These are phyloP conservation scores for Phytophthora boehmeriae DNA, from an alignment of 352 stramenopile genomes.

Conservation along the genomic window DNA sequence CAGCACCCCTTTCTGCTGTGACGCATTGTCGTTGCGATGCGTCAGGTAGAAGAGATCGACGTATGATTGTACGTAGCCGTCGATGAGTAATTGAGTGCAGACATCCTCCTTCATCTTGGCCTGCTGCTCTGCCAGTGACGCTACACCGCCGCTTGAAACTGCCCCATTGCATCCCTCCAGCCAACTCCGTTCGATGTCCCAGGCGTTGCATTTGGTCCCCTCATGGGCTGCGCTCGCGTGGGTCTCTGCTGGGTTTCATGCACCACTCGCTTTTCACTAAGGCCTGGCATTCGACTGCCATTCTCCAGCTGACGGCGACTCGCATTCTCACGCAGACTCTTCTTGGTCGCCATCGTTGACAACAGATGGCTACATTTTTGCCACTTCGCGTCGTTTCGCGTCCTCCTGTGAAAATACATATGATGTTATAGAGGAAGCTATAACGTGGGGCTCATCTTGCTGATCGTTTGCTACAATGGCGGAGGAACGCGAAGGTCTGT, in stretches of 20 bases:
- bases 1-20: slow-evolving; percentile 9
- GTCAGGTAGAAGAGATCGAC: slow-evolving; percentile 96
- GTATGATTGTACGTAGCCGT: slow-evolving; percentile 92
- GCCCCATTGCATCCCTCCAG: slow-evolving; percentile 14
- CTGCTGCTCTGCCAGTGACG: slow-evolving; percentile 42
- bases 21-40: slow-evolving; percentile 65
- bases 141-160: slow-evolving; percentile 10
- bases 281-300: slow-evolving; percentile 5
- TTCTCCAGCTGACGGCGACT: slow-evolving; percentile 13
- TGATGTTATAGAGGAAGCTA: slow-evolving; percentile 12
- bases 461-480: slow-evolving; percentile 26
- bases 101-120: slow-evolving; percentile 77
- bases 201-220: slow-evolving; percentile 30
- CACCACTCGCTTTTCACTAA: slow-evolving; percentile 38
- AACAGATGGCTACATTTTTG: slow-evolving; percentile 25
- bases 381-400: slow-evolving; percentile 30
- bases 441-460: slow-evolving; percentile 27
- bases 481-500: slow-evolving; percentile 46
- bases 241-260: slow-evolving; percentile 51
- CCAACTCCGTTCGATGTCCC: neutral
- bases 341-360: slow-evolving; percentile 31
- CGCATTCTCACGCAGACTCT: slow-evolving; percentile 17
- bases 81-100: slow-evolving; percentile 88
- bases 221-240: slow-evolving; percentile 67
- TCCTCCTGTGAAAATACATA: slow-evolving; percentile 11